Base-by-base conservation (phyloP, 129 eudicot species). In the Chrysanthemum lavandulifolium region DNA sequence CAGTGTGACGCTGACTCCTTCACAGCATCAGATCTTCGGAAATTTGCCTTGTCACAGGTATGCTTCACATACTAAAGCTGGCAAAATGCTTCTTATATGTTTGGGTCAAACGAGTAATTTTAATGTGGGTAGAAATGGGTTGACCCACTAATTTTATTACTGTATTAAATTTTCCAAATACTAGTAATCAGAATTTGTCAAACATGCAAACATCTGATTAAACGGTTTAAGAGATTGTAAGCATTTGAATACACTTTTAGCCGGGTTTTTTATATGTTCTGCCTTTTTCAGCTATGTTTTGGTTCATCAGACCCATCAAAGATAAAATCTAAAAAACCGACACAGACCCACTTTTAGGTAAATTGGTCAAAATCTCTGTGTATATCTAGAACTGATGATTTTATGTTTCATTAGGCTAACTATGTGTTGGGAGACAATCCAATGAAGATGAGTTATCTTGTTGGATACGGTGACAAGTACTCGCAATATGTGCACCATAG, bases 401-500 rank as follows among this genome's bases (percentile, higher is more conserved):
- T 11, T 69, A 54, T 53, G 64, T 55, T 29, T 12, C 55, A 15
- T 10, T 48, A 94, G 98, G 98, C 89, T 68, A 81, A 94, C 83
- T 94, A 90, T 76, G 92, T 94, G 5, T 72, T 94, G 86, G 98
- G 98, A n/a, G 61, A 90, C 70, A 94, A 94, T 73, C 98, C 98
- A 5, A 71, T 86, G 96, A 82, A 87, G 77, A 83, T 88, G 93
- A 94, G 98, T 75, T 94, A 72, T 86, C 86, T 94, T n/a, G 98
- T 94, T 79, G 98, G 98, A 3, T 90, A 94, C 43, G 98, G 98
- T 6, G 96, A 88, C 55, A 86, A 90, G 6, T 94, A 84, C 79
- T 91, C 98, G 1, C 74, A 87, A 68, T 90, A 18, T 45, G 98
- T 94, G 68, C 98, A 94, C 83, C 98, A 94, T 23, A 83, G 98